These are phyloP conservation scores for Clitocybe nebularis DNA, from an alignment of 1,284 basidiomycete genomes.

Conservation along the genomic window DNA sequence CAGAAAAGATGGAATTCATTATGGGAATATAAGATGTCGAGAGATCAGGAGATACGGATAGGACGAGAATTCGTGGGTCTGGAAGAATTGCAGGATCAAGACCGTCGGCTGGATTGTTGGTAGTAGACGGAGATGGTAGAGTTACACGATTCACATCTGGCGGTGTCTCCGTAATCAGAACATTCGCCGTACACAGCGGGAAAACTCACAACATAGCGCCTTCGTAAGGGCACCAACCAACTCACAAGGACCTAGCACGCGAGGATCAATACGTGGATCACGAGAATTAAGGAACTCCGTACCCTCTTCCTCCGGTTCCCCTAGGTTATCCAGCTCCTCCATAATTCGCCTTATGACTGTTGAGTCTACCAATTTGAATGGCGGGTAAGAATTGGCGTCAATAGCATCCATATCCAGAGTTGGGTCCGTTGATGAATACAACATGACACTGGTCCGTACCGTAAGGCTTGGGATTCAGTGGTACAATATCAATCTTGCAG, in stretches of 20 bases:
- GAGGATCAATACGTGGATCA: conserved; percentile 12
- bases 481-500: conserved; percentile 15
- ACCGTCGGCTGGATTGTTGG: conserved; percentile 25
- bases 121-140: conserved; percentile 35
- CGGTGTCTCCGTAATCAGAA: conserved; percentile 5
- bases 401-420: conserved; percentile 36
- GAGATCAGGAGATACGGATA: conserved; percentile 89
- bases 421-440: conserved; percentile 66
- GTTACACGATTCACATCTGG: conserved; percentile 83
- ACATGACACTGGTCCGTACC: conserved; percentile 50
- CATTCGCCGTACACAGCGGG: background rate
- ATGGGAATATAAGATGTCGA: conserved; percentile 91
- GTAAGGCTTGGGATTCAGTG: background rate
- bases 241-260: conserved; percentile 53
- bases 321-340: conserved; percentile 55
- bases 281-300: conserved; percentile 16
- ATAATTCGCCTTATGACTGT: conserved; percentile 62
- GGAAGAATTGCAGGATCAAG: conserved; percentile 42
- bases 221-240: conserved; percentile 87
- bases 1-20: conserved; percentile 99
- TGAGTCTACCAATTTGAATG: conserved; percentile 74
- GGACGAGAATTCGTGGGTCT: conserved; percentile 84
- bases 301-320: conserved; percentile 44
- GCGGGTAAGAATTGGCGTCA: conserved; percentile 80
- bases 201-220: conserved; percentile 78